Evolutionary conservation across 2,329 filamentous ascomycete species (phyloP), one percentile per base, ranked within the genome.

Genomic region (Pseudogymnoascus destructans): DNA sequence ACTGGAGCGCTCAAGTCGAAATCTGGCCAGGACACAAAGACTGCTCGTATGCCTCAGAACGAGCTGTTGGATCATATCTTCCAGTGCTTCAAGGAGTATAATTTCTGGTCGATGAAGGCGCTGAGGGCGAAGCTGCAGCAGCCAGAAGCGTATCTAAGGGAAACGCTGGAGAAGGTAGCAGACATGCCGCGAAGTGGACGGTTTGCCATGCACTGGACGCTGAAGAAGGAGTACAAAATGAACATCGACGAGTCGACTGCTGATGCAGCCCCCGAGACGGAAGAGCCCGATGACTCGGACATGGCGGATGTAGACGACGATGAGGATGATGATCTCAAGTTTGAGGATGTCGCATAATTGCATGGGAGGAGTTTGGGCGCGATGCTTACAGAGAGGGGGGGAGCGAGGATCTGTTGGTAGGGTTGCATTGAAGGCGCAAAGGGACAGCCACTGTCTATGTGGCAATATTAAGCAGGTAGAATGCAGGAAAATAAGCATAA

Each of bases 31-130:
- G 85, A 88, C 65, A 85, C 89, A 73, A 96, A 97, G 75, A 86
- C 88, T 25, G 87, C 89, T 32, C 91, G 93, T 73, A 91, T 97
- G 73, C 85, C 89, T 46, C 84, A 91, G 71, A 86, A 89, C 76
- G 86, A 93, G 67, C 82, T 98, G 62, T 74, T 95, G 73, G 91
- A 96, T 73, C 79, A 82, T 63, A 84, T 98, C 61, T 90, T 92
- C 75, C 74, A 79, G 55, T 86, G 85, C 69, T 98, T 96, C 81
- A 81, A 85, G 59, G 77, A 86, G 66, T 95, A 87, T 77, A 84
- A 85, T 66, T 97, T 93, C 72, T 98, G 92, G 91, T 84, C 87
- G n/a, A 87, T 97, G 77, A 91, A 89, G 68, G 82, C 86, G 4
- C 80, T 98, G 64, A 89, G 89, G 63, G 78, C 82, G 56, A 76